Evolutionary conservation across 2,329 filamentous ascomycete species (phyloP), one percentile per base, ranked within the genome.

Genomic region (Fusarium sp.): DNA sequence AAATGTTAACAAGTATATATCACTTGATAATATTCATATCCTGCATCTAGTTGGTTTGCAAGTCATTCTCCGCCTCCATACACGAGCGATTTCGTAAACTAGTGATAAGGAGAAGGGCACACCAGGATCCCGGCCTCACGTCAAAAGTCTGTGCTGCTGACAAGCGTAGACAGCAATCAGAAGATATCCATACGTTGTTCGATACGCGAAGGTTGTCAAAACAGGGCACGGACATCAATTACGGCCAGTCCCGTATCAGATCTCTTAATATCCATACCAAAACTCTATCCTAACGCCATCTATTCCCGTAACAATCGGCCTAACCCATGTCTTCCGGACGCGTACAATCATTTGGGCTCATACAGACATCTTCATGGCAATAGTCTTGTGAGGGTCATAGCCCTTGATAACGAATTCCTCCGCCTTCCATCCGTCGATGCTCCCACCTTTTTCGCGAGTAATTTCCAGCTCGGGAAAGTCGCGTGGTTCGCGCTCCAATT

Each of bases 361-460:
- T 56, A 98, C 95, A 77, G 94, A 97, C 96, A 99, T 99, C 85
- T 98, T 98, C 96, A 99, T 99, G 46, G 93, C 88, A 82, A 99
- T 97, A 6, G 88, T 88, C 84, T 95, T 95, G 80, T 98, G 94
- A 60, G 96, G 95, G 52, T 95, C 89, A 80, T 99, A 99, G 1
- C 92, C 95, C 76, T 93, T 87, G 7, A 99, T 88, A 62, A 92
- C 90, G 79, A 99, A 95, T 66, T 99, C 95, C 71, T 97, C 94
- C 2, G 90, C 85, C 78, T 89, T 91, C 94, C 96, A 98, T 1
- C 94, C 94, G 78, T 99, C 96, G 74, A 98, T 94, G 71, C 88
- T 92, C 1, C 92, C 91, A 1, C 90, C 89, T 65, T 87, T 85
- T 62, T 92, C 89, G 51, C 90, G 86, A 58, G 84, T 83, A 64